A percentile compares a stretch with the other conserved stretches of the same genome.
Evolutionary conservation across 169 alveolate species (phyloP).

Genomic region (Toxoplasma gondii): DNA sequence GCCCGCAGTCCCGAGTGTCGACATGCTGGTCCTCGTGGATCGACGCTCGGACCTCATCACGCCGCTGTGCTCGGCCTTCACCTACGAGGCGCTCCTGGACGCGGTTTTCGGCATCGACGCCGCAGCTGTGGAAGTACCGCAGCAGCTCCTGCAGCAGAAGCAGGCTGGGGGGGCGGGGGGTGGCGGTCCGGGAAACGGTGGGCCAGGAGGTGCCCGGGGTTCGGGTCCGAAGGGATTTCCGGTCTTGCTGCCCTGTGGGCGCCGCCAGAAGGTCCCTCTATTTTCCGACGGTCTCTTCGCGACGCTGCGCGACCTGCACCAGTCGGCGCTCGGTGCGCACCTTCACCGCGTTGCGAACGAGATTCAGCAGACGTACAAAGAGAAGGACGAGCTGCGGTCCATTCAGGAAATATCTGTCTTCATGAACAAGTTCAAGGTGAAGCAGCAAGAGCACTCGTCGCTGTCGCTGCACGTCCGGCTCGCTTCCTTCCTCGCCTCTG

Average conservation of each 20-base stretch:
- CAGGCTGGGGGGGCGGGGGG: background rate
- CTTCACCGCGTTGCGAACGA: conserved; percentile 87
- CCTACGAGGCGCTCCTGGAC: conserved; percentile 84
- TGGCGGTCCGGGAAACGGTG: conserved; percentile 64
- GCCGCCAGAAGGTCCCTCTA: conserved; percentile 40
- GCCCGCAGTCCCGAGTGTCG: conserved; percentile 26
- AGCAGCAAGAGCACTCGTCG: conserved; percentile 89
- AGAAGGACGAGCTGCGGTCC: conserved; percentile 83
- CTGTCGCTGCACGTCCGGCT: conserved; percentile 87
- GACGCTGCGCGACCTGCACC: conserved; percentile 81
- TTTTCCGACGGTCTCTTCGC: conserved; percentile 79
- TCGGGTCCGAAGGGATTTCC: background rate
- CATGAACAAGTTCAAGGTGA: conserved; percentile 83
- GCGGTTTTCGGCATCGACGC: conserved; percentile 75
- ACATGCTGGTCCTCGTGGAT: conserved; percentile 76
- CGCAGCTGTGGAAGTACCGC: conserved; percentile 79
- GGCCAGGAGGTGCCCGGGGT: conserved; percentile 24
- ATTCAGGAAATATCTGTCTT: conserved; percentile 86
- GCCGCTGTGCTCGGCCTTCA: conserved; percentile 82
- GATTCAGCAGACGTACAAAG: conserved; percentile 84
- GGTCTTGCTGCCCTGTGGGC: conserved; percentile 24
- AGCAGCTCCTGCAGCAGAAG: conserved; percentile 62
- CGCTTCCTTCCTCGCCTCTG: conserved; percentile 82
- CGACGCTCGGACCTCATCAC: conserved; percentile 81
- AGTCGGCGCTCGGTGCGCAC: conserved; percentile 81